Percentiles rank a stretch among this genome's conserved stretches.
These are phyloP conservation scores for Hamigera avellanea DNA, from an alignment of 495 filamentous ascomycete species.

Conservation along the genomic window DNA sequence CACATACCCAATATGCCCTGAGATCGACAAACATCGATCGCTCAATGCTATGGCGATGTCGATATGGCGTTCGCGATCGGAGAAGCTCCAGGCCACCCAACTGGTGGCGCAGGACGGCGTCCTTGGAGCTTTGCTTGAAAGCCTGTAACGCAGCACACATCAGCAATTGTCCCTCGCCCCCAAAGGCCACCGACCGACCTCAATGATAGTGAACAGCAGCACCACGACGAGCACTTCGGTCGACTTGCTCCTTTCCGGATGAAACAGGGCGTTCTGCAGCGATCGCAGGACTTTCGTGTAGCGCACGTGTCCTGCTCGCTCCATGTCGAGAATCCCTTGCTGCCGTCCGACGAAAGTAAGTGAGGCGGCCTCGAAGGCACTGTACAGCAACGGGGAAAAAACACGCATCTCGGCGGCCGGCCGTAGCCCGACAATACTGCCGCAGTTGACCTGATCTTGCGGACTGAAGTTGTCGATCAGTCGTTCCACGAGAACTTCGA, in stretches of 20 bases:
- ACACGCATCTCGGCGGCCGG: slow-evolving; percentile 12
- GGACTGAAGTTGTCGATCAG: slow-evolving; percentile 15
- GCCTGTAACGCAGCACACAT: slow-evolving; percentile 9
- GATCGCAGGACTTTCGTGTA: slow-evolving; percentile 9
- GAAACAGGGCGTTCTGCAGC: slow-evolving; percentile 10
- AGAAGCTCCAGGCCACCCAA: slow-evolving; percentile 14
- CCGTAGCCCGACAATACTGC: slow-evolving; percentile 12
- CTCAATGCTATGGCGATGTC: slow-evolving; percentile 16
- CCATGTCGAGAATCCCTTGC: slow-evolving; percentile 9
- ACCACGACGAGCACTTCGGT: slow-evolving; percentile 14
- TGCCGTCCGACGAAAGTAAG: slow-evolving; percentile 13
- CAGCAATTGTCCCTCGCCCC: no score
- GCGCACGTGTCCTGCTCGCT: slow-evolving; percentile 10
- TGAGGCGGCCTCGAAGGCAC: slow-evolving; percentile 14
- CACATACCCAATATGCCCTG: slow-evolving; percentile 16
- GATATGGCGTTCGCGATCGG: slow-evolving; percentile 11
- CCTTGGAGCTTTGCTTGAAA: slow-evolving; percentile 15
- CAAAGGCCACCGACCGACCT: no score
- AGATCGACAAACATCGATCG: slow-evolving; percentile 17
- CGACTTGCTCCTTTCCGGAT: slow-evolving; percentile 8
- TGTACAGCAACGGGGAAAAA: slow-evolving; percentile 12
- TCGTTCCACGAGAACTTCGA: slow-evolving; percentile 13
- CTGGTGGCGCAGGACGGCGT: slow-evolving; percentile 14
- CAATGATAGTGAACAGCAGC: slow-evolving; percentile 13
- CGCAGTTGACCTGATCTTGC: slow-evolving; percentile 4